A percentile compares a stretch with the other conserved stretches of the same genome.
Evolutionary conservation across 176 grass and related monocot species (phyloP).

Genomic region (Chrysopogon serrulatus): DNA sequence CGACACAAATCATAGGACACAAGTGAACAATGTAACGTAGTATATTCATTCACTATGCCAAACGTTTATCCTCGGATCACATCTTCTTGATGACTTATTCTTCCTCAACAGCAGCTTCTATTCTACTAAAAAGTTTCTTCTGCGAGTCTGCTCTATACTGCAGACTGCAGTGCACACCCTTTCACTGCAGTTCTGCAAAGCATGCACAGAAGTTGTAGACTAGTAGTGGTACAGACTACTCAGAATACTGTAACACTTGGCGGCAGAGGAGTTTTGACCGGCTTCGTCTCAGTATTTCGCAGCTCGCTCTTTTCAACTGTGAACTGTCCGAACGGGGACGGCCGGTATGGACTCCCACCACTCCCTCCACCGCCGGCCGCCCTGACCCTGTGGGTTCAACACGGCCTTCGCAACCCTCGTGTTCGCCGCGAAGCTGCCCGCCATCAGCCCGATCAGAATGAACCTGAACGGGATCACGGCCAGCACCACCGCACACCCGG

Average conservation of each 20-base stretch:
- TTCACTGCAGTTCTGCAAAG: no score
- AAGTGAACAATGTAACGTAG: background rate
- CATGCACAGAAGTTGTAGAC: background rate
- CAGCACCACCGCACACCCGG: slow-evolving; percentile 39
- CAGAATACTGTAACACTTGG: background rate
- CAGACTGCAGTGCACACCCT: background rate
- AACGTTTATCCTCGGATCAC: background rate
- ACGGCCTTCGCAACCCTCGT: slow-evolving; percentile 20
- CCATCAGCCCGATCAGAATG: slow-evolving; percentile 46
- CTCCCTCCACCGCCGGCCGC: slow-evolving; percentile 62
- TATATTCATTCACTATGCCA: background rate
- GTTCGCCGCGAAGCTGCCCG: slow-evolving; percentile 26
- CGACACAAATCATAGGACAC: no score
- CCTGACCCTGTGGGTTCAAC: slow-evolving; percentile 49
- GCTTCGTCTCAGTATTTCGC: background rate
- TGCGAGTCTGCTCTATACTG: background rate
- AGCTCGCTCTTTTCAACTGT: slow-evolving; percentile 24
- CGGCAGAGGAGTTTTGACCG: background rate
- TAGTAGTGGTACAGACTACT: background rate
- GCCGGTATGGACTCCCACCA: slow-evolving; percentile 96
- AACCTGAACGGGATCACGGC: slow-evolving; percentile 59
- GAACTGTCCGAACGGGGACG: slow-evolving; percentile 46
- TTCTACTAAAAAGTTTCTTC: background rate
- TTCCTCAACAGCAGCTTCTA: background rate
- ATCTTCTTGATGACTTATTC: background rate